Evolutionary conservation across 495 filamentous ascomycete species (phyloP).

Genomic region (Cercophora samala): DNA sequence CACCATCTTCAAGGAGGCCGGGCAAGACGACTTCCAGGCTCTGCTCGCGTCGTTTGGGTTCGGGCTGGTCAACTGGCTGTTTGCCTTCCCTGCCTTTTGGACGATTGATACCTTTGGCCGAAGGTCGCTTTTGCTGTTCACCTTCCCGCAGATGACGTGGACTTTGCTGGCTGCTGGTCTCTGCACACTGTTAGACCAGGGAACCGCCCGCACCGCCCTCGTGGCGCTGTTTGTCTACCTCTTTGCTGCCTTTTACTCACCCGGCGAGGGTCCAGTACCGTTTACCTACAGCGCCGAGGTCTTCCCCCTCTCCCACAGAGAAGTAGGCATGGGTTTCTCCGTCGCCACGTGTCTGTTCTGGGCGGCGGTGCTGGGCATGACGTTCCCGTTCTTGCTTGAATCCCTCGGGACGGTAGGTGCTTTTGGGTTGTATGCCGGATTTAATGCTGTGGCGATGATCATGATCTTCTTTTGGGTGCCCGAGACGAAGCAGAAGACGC

Average conservation of each 20-base stretch:
- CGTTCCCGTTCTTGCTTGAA: conserved; percentile 61
- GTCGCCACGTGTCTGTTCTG: conserved; percentile 68
- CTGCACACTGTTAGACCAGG: conserved; percentile 57
- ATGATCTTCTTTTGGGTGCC: conserved; percentile 68
- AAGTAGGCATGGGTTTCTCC: conserved; percentile 71
- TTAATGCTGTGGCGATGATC: conserved; percentile 60
- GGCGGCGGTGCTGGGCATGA: conserved; percentile 62
- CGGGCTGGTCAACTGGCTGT: conserved; percentile 77
- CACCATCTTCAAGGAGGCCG: conserved; percentile 52
- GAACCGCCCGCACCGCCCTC: conserved; percentile 54
- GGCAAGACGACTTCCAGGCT: conserved; percentile 54
- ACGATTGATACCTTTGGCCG: conserved; percentile 86
- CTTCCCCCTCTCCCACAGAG: conserved; percentile 69
- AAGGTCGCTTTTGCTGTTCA: conserved; percentile 71
- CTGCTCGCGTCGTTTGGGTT: conserved; percentile 76
- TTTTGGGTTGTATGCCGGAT: conserved; percentile 58
- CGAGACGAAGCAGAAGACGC: conserved; percentile 65
- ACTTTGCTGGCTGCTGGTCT: conserved; percentile 69
- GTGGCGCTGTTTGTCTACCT: conserved; percentile 71
- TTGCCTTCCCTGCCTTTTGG: conserved; percentile 76
- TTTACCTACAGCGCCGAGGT: conserved; percentile 80
- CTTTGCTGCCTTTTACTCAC: conserved; percentile 70
- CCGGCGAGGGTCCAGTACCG: conserved; percentile 78
- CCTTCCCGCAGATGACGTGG: conserved; percentile 83
- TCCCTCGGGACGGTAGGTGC: conserved; percentile 52